Base-by-base conservation (phyloP, 78 protist species). In the Fonticula alba region DNA sequence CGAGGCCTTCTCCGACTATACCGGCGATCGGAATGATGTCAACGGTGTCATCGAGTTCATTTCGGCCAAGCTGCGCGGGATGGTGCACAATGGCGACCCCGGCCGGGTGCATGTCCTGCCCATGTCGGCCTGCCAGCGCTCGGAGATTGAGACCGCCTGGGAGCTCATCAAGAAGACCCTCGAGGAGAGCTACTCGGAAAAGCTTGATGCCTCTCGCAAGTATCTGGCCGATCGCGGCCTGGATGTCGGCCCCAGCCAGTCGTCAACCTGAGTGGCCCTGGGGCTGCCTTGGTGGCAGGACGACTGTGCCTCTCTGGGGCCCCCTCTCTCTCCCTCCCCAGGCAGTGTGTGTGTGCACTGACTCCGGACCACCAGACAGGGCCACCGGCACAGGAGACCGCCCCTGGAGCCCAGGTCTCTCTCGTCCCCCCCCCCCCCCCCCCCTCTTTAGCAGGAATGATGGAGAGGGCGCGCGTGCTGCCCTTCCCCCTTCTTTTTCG, bases 1-100 rank as follows among this genome's bases (percentile, higher is more conserved):
- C 51, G n/a, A n/a, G n/a, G n/a, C n/a, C n/a, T 68, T 68, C 51
- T 50, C 62, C 43, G 63, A 68, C 32, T 68, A 68, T 35, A 15
- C 29, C 3, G 72, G 72, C 46, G 46, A 37, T 37, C 10, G 29
- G 15, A 6, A 31, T 10, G 49, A 27, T 36, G 49, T 27, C 0
- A n/a, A 26, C 43, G 51, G 15, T 0, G 29, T 27, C 50, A 62
- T 62, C 19, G 49, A 62, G 50, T 62, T 35, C 20, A 7, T 62
- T 6, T 6, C 5, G 37, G 27, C 10, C 19, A 31, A 35, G 35
- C 37, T 62, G 32, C 66, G 66, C 35, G 33, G n/a, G 24, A 31
- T 13, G 51, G 50, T 62, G 50, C n/a, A n/a, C n/a, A 62, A 29
- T 14, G 33, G n/a, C 41, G 33, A 62, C 49, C 19, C 33, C 29